phyloP scores from a whole-genome alignment of 306 rosid genomes.

The Urtica urens region DNA sequence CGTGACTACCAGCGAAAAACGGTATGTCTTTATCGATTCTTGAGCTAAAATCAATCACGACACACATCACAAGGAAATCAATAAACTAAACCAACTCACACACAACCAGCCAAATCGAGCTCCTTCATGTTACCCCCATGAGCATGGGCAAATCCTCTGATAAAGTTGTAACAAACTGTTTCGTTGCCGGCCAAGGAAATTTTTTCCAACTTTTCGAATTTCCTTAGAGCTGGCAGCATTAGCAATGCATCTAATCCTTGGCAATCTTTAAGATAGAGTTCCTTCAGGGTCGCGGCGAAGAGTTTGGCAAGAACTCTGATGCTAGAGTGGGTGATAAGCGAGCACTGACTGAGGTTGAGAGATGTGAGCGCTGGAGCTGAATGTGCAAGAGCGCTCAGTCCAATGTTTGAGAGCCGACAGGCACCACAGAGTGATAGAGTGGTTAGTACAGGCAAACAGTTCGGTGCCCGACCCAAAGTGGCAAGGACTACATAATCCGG shows the following conservation, averaged over 20 bases:
- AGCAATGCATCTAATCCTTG: conserved; percentile 29
- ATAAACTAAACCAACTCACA: conserved; percentile 35
- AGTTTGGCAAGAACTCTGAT: conserved; percentile 38
- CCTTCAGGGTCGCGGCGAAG: conserved; percentile 53
- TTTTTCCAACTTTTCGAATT: conserved; percentile 50
- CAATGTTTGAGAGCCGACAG: conserved; percentile 61
- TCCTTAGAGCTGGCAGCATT: conserved; percentile 40
- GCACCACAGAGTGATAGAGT: conserved; percentile 74
- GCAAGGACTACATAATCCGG: conserved; percentile 38
- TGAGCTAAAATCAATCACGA: conserved; percentile 5
- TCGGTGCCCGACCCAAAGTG: conserved; percentile 37
- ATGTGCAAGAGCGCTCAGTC: conserved; percentile 45
- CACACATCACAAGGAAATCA: conserved; percentile 1
- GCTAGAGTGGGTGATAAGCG: conserved; percentile 57
- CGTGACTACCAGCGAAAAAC: conserved; percentile 9
- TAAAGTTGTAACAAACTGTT: conserved; percentile 38
- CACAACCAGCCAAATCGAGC: conserved; percentile 60
- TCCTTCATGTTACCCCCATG: conserved; percentile 59
- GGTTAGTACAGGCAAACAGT: conserved; percentile 35
- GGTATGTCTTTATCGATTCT: too few relatives aligned
- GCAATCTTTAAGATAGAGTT: conserved; percentile 68
- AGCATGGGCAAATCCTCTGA: conserved; percentile 27
- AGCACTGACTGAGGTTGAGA: conserved; percentile 74
- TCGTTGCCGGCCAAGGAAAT: conserved; percentile 59
- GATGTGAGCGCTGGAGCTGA: conserved; percentile 60